Base-by-base conservation (phyloP, 1,284 basidiomycete genomes). In the Taiwanofungus camphoratus region DNA sequence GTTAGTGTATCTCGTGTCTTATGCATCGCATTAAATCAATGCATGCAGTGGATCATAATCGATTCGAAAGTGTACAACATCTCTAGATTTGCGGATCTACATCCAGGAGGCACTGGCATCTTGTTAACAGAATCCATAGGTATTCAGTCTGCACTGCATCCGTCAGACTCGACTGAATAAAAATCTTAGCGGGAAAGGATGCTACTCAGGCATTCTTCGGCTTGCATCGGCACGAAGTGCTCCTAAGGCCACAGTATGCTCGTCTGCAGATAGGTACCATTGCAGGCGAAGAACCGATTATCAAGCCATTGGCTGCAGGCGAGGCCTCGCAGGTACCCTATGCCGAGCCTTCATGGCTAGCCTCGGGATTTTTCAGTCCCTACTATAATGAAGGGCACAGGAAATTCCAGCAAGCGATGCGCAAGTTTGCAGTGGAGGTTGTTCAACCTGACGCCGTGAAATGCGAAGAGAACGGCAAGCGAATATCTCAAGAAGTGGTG, bases 311-410 rank as follows among this genome's bases (percentile, higher is more conserved):
- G 4, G 65, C 66, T 1, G 73, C 82, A 0, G 91, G 88, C 36
- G 78, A 79, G 31, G 61, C 87, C 39, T 90, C 83, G 21, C 62
- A 73, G 44, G 85, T 96, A 0, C 93, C 93, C 0, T 96, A 95
- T 58, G 91, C 81, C 1, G 94, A 97, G 58, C 85, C 92, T 2
- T 82, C 85, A 1, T 96, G 92, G 91, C 78, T 96, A 31, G 70
- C 68, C n/a, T 65, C 77, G 5, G 89, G 87, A 0, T 94, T 83
- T 68, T 73, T 77, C 56, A 86, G 75, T 48, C 88, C 92, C 0
- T 97, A 94, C 63, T 95, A 90, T 68, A 85, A 74, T 16, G 84
- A 91, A 0, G 71, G 71, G 13, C 86, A 88, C 52, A 62, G 75
- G 29, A 68, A 61, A 41, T 87, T 88, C 64, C 86, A 88, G 52